Evolutionary conservation across 495 filamentous ascomycete genomes (phyloP).

Genomic region (Daldinia vernicosa): DNA sequence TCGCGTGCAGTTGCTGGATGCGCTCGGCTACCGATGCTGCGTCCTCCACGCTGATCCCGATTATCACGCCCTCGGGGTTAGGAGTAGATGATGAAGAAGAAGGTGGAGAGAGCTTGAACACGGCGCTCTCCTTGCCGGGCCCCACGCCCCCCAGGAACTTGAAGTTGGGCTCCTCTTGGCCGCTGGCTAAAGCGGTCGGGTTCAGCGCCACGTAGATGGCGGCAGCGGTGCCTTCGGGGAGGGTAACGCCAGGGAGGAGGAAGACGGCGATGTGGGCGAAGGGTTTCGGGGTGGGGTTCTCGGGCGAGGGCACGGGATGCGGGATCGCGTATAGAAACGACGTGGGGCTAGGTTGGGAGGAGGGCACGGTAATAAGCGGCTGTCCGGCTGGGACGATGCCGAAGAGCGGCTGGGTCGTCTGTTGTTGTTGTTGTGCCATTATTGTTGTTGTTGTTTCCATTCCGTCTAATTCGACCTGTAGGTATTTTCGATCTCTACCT

Average conservation of each 20-base stretch:
- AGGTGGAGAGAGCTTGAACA: conserved; percentile 73
- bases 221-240: conserved; percentile 81
- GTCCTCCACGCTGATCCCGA: conserved; percentile 87
- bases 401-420: conserved; percentile 49
- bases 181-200: conserved; percentile 38
- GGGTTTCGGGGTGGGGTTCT: conserved; percentile 38
- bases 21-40: conserved; percentile 73
- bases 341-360: conserved; percentile 50
- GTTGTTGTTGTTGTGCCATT: conserved; percentile 17
- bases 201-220: conserved; percentile 81
- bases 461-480: not conserved
- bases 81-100: conserved; percentile 17
- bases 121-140: conserved; percentile 85
- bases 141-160: conserved; percentile 87
- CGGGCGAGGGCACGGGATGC: conserved; percentile 16
- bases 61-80: conserved; percentile 56
- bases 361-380: conserved; percentile 55
- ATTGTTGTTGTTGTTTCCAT: not conserved
- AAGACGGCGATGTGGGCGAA: conserved; percentile 90
- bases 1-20: conserved; percentile 64
- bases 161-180: conserved; percentile 61
- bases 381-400: conserved; percentile 62
- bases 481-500: too few relatives aligned
- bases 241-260: conserved; percentile 77
- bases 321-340: conserved; percentile 59